phyloP scores from a whole-genome alignment of 768 basidiomycete genomes.

The Nevesoporus exiguus region DNA sequence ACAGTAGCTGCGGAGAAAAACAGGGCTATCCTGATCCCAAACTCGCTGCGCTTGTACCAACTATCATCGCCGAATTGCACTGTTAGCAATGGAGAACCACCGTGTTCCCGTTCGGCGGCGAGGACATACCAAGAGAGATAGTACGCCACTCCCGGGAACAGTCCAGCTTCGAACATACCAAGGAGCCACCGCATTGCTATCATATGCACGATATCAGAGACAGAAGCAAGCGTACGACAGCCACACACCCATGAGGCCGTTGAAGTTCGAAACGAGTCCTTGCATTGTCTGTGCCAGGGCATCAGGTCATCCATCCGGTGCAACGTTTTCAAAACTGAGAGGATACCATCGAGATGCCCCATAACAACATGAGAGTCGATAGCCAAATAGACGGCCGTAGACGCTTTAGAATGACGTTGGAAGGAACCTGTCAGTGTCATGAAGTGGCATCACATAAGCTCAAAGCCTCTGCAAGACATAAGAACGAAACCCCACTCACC shows the following conservation, averaged over 20 bases:
- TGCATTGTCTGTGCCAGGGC: slow-evolving; percentile 54
- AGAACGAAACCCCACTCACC: slow-evolving; percentile 29
- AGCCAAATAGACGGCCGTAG: slow-evolving; percentile 77
- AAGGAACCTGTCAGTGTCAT: slow-evolving; percentile 51
- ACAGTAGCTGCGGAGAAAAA: slow-evolving; percentile 80
- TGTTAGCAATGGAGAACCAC: slow-evolving; percentile 35
- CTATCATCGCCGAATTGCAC: slow-evolving; percentile 25
- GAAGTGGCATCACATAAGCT: too few relatives aligned
- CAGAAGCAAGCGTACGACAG: not conserved
- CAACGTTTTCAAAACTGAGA: not conserved
- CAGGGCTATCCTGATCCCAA: slow-evolving; percentile 59
- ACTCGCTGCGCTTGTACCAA: slow-evolving; percentile 71
- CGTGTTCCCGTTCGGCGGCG: too few relatives aligned
- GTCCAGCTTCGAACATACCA: slow-evolving; percentile 61
- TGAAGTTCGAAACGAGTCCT: slow-evolving; percentile 65
- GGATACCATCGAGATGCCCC: slow-evolving; percentile 77
- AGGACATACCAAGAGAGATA: slow-evolving; percentile 65
- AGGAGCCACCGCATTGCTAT: slow-evolving; percentile 69
- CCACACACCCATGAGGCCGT: slow-evolving; percentile 59
- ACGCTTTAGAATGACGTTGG: slow-evolving; percentile 69
- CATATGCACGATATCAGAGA: not conserved
- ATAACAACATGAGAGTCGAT: slow-evolving; percentile 65
- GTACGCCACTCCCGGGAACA: slow-evolving; percentile 51
- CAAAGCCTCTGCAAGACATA: not conserved
- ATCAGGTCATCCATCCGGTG: not conserved